phyloP scores from a whole-genome alignment of 305 asterid genomes.

The Vinca major region DNA sequence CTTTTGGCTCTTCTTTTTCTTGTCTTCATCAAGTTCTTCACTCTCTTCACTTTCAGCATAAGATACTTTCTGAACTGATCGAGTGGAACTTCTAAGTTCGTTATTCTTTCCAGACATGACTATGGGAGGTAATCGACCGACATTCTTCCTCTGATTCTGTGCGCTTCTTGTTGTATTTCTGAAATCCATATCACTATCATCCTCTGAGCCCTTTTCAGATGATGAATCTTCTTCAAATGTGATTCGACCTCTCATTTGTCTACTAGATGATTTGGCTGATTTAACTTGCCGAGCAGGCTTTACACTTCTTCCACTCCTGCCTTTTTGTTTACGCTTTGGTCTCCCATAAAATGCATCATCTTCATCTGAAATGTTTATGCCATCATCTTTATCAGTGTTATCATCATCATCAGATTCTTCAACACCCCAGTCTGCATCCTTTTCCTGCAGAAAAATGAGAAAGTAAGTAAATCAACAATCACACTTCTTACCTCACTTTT shows the following conservation, averaged over 20 bases:
- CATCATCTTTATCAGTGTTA: conserved; percentile 48
- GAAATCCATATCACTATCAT: conserved; percentile 67
- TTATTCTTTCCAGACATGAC: conserved; percentile 43
- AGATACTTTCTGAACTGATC: conserved; percentile 88
- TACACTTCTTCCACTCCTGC: conserved; percentile 44
- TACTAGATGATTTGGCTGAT: conserved; percentile 36
- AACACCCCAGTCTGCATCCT: conserved; percentile 81
- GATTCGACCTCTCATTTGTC: conserved; percentile 58
- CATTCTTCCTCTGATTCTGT: conserved; percentile 44
- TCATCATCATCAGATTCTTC: conserved; percentile 88
- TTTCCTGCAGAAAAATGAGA: conserved; percentile 41
- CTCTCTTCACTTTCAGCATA: conserved; percentile 96
- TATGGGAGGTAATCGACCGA: conserved; percentile 38
- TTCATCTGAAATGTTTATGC: conserved; percentile 70
- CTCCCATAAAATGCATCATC: conserved; percentile 50
- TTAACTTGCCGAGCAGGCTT: conserved; percentile 48
- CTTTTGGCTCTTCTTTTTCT: conserved; percentile 63
- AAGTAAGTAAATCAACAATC: conserved; percentile 10
- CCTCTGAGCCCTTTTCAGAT: conserved; percentile 63
- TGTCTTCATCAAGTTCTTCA: conserved; percentile 74
- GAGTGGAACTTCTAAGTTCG: conserved; percentile 78
- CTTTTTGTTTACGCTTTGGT: conserved; percentile 47
- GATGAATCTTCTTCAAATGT: conserved; percentile 59
- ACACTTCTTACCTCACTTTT: not conserved
- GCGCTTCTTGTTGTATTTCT: conserved; percentile 46